These are phyloP conservation scores for Tetrahymena thermophila DNA, from an alignment of 73 alveolate genomes.

Conservation along the genomic window DNA sequence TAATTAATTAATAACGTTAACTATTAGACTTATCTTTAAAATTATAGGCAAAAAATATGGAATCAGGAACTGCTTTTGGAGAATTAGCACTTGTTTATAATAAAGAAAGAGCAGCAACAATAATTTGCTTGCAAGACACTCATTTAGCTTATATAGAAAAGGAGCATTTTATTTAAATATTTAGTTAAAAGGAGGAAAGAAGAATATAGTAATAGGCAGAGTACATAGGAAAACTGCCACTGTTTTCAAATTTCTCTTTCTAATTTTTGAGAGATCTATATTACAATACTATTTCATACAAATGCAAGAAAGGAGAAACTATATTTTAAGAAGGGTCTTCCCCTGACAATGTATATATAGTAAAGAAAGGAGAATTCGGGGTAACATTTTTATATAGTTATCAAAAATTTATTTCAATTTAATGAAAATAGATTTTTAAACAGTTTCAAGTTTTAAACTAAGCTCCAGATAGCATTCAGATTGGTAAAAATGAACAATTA, in stretches of 20 bases:
- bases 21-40: not conserved
- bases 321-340: not conserved
- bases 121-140: slow-evolving; percentile 46
- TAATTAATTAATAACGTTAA: not conserved
- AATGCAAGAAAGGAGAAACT: not conserved
- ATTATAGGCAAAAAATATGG: not conserved
- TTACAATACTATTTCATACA: not conserved
- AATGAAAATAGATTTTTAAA: not conserved
- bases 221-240: not conserved
- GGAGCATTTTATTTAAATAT: slow-evolving; percentile 31
- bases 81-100: slow-evolving; percentile 52
- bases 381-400: not conserved
- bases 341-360: slow-evolving; percentile 6
- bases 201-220: not conserved
- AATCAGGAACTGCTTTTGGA: slow-evolving; percentile 53
- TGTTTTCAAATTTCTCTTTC: not conserved
- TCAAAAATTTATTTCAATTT: not conserved
- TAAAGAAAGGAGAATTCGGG: slow-evolving; percentile 19
- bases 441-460: too few species aligned
- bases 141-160: slow-evolving; percentile 49
- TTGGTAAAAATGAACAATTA: not conserved
- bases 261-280: not conserved
- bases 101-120: slow-evolving; percentile 58
- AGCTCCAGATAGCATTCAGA: not conserved
- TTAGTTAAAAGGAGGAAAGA: not conserved